phyloP scores from a whole-genome alignment of 2,329 filamentous ascomycete species.

The Thielaviopsis cerberus region DNA sequence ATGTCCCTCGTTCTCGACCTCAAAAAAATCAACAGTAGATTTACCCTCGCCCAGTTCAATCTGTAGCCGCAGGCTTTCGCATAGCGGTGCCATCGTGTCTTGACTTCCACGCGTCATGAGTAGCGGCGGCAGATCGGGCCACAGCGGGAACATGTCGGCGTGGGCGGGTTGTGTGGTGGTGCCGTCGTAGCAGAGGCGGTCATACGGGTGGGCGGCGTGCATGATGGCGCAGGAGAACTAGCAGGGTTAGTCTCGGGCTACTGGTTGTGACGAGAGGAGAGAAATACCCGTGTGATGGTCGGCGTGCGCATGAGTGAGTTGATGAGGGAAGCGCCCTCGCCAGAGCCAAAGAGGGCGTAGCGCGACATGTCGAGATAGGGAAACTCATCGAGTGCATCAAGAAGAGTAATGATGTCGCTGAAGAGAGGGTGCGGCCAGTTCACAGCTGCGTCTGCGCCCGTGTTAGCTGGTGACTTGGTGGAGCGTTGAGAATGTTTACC shows the following conservation, averaged over 20 bases:
- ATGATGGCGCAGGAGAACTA: not conserved
- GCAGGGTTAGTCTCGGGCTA: not conserved
- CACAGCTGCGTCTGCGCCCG: not conserved
- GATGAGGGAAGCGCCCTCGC: constrained; percentile 42
- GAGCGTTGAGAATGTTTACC: constrained; percentile 3
- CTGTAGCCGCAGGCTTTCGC: not conserved
- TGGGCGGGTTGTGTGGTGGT: not conserved
- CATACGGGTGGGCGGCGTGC: not conserved
- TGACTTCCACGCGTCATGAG: not conserved
- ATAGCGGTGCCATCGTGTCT: not conserved
- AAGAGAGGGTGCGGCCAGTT: constrained; percentile 1
- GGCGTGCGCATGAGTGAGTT: constrained; percentile 38
- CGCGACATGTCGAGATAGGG: constrained; percentile 35
- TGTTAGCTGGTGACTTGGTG: not conserved
- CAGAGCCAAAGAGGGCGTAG: constrained; percentile 32
- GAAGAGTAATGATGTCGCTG: constrained; percentile 34
- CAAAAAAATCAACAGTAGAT: not conserved
- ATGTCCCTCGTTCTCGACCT: not conserved
- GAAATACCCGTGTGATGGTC: constrained; percentile 25
- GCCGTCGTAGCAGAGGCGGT: too few relatives aligned
- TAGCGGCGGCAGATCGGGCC: not conserved
- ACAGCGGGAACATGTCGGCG: not conserved
- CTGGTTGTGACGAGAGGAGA: not conserved
- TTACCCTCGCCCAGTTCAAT: not conserved
- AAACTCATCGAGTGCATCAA: constrained; percentile 30